These are phyloP conservation scores for Sporothrix curviconia DNA, from an alignment of 2,329 filamentous ascomycete genomes.

Conservation along the genomic window DNA sequence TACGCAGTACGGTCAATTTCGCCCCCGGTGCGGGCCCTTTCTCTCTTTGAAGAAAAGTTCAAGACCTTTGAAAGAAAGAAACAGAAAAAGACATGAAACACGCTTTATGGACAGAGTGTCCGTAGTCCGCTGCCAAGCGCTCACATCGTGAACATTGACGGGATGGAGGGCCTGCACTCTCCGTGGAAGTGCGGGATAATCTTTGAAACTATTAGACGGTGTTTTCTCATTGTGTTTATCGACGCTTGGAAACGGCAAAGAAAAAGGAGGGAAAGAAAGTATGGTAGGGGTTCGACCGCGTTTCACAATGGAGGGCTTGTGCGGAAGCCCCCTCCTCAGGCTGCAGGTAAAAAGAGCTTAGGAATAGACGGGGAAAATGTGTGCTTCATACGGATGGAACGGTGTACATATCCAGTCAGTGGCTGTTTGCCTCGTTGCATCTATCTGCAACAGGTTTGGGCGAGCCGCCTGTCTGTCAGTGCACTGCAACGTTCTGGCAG, in stretches of 20 bases:
- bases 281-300: background rate
- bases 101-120: background rate
- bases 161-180: too few species aligned
- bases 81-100: background rate
- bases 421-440: too few species aligned
- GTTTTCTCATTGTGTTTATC: background rate
- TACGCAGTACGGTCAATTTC: too few species aligned
- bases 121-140: background rate
- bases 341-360: background rate
- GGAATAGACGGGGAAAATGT: background rate
- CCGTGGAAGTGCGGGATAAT: background rate
- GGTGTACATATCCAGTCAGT: background rate
- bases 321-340: too few species aligned
- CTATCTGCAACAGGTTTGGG: too few species aligned
- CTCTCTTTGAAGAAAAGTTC: too few species aligned
- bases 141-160: background rate
- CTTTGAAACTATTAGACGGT: background rate
- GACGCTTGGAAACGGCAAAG: background rate
- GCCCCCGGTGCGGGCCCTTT: too few species aligned
- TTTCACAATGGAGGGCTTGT: constrained; percentile 4
- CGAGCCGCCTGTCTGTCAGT: too few species aligned
- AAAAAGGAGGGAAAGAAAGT: background rate
- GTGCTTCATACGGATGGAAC: constrained; percentile 4
- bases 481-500: constrained; percentile 3
- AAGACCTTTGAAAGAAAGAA: background rate